Conservation (phyloP, 2,329 filamentous ascomycete genomes). For the Akanthomyces lecanii region DNA sequence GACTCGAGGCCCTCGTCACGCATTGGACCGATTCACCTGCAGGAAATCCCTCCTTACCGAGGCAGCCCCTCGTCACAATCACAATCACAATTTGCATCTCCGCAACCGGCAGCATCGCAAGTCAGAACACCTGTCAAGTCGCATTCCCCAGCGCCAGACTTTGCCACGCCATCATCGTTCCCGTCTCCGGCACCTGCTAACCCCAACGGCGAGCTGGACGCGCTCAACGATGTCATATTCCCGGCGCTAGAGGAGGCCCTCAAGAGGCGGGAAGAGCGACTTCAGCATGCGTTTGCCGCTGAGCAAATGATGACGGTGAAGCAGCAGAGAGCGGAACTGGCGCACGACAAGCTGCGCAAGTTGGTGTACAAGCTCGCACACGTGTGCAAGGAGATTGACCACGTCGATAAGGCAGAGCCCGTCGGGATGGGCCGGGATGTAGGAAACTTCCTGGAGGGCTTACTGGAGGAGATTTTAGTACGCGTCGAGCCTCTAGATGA, state of each 20-base stretch:
- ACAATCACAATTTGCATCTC: slow-evolving; percentile 23
- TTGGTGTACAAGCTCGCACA: slow-evolving; percentile 79
- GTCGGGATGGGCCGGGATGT: slow-evolving; percentile 94
- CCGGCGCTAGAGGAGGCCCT: slow-evolving; percentile 89
- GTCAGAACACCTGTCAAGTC: slow-evolving; percentile 26
- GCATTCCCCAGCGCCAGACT: slow-evolving; percentile 30
- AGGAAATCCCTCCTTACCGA: slow-evolving; percentile 54
- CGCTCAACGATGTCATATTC: slow-evolving; percentile 85
- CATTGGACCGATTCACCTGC: slow-evolving; percentile 39
- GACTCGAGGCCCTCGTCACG: slow-evolving; percentile 36
- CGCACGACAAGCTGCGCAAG: slow-evolving; percentile 77
- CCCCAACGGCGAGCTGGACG: slow-evolving; percentile 70
- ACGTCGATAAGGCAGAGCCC: slow-evolving; percentile 77
- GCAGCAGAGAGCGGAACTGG: slow-evolving; percentile 63
- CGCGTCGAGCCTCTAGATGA: slow-evolving; percentile 85
- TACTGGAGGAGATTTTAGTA: slow-evolving; percentile 90
- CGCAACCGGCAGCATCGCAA: slow-evolving; percentile 15
- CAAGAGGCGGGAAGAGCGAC: slow-evolving; percentile 65
- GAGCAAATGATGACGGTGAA: slow-evolving; percentile 49
- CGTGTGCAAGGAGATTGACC: slow-evolving; percentile 85
- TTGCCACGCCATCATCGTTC: slow-evolving; percentile 44
- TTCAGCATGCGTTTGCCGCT: slow-evolving; percentile 36
- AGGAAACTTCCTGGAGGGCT: slow-evolving; percentile 80
- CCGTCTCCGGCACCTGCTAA: slow-evolving; percentile 54
- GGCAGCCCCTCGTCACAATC: slow-evolving; percentile 33